These are phyloP conservation scores for Seminavis robusta DNA, from an alignment of 108 stramenopile genomes.

Conservation along the genomic window DNA sequence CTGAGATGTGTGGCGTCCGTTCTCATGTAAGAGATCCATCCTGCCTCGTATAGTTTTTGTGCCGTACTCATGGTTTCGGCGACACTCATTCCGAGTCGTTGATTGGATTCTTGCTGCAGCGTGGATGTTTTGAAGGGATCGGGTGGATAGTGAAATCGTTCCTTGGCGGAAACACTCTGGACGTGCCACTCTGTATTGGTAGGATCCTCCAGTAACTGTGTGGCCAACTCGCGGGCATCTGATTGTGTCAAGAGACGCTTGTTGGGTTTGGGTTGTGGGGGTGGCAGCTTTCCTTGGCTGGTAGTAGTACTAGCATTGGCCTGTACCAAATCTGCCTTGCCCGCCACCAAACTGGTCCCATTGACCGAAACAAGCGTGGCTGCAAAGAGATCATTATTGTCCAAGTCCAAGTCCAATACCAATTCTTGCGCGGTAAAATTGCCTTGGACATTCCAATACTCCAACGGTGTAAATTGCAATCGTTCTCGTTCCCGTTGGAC, in stretches of 20 bases:
- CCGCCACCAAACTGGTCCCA: constrained; percentile 40
- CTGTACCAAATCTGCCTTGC: constrained; percentile 57
- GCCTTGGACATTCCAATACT: constrained; percentile 52
- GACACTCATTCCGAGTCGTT: constrained; percentile 53
- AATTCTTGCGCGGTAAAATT: constrained; percentile 14
- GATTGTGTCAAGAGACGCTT: constrained; percentile 31
- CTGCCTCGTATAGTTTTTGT: constrained; percentile 76
- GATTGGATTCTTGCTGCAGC: constrained; percentile 70
- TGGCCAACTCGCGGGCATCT: constrained; percentile 18
- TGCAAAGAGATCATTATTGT: constrained; percentile 14
- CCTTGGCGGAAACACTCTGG: constrained; percentile 17
- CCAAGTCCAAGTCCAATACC: background rate
- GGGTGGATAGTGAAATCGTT: constrained; percentile 39
- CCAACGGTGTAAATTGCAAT: constrained; percentile 48
- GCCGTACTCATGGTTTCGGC: constrained; percentile 66
- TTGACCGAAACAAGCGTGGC: constrained; percentile 44
- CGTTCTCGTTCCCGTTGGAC: constrained; percentile 70
- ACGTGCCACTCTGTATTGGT: constrained; percentile 24
- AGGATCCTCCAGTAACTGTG: background rate
- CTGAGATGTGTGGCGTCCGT: constrained; percentile 75
- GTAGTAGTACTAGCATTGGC: no score
- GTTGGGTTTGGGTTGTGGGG: constrained; percentile 1
- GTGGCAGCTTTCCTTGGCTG: constrained; percentile 16
- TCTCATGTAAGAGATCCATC: constrained; percentile 83
- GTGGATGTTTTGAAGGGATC: constrained; percentile 77